A percentile compares a stretch with the other conserved stretches of the same genome.
These are phyloP conservation scores for Plasmodium vinckei DNA, from an alignment of 169 alveolate genomes.

Conservation along the genomic window DNA sequence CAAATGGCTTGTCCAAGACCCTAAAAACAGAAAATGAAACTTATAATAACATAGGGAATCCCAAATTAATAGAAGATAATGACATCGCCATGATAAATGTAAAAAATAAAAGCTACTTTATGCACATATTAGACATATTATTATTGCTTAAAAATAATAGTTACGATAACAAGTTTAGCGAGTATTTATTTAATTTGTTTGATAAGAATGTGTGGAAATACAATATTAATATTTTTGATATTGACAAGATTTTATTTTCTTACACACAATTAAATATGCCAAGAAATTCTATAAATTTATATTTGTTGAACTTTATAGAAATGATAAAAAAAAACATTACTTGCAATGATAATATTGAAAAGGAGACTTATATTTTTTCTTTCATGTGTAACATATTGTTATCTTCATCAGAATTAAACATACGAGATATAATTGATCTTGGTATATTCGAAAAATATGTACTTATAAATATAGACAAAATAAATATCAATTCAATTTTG, in stretches of 20 bases:
- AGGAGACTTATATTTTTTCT: constrained; percentile 27
- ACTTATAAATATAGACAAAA: constrained; percentile 11
- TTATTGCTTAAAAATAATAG: constrained; percentile 8
- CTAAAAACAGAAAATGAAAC: neutral
- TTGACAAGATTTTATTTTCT: constrained; percentile 55
- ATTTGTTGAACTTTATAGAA: constrained; percentile 27
- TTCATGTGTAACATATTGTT: constrained; percentile 45
- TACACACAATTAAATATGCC: constrained; percentile 24
- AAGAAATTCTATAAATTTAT: constrained; percentile 4
- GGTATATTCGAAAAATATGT: constrained; percentile 34
- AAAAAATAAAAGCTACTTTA: constrained; percentile 41
- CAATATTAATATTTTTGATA: constrained; percentile 39
- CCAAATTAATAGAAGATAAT: too few relatives aligned
- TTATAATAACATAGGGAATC: neutral
- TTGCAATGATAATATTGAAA: constrained; percentile 1
- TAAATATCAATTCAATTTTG: constrained; percentile 36
- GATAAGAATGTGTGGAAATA: constrained; percentile 16
- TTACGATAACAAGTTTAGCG: constrained; percentile 1
- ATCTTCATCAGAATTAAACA: constrained; percentile 26
- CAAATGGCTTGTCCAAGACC: neutral
- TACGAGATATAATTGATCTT: constrained; percentile 19
- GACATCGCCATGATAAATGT: too few relatives aligned
- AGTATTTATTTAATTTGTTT: constrained; percentile 21
- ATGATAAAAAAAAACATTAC: constrained; percentile 33
- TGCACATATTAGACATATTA: constrained; percentile 40